phyloP scores from a whole-genome alignment of 2,329 filamentous ascomycete species.

The Hypoxylon sp. region DNA sequence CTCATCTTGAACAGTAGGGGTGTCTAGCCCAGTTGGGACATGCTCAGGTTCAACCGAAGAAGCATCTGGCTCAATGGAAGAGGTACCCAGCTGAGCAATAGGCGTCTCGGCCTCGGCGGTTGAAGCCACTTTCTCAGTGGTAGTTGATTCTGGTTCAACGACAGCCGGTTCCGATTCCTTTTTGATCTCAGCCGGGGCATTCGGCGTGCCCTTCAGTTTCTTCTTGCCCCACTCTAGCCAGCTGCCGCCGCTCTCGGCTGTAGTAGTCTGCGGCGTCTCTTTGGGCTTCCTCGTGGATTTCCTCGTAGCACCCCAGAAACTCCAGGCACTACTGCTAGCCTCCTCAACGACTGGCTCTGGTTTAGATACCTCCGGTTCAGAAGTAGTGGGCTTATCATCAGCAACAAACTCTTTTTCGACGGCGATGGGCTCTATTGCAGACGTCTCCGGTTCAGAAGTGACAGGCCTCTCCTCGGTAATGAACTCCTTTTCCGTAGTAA shows the following conservation, averaged over 20 bases:
- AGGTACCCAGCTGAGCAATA: background rate
- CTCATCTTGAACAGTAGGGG: background rate
- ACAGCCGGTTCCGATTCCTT: constrained; percentile 7
- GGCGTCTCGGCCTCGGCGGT: background rate
- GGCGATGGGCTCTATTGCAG: background rate
- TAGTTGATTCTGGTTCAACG: background rate
- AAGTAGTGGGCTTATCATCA: background rate
- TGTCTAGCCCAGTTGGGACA: background rate
- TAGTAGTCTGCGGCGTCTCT: constrained; percentile 22
- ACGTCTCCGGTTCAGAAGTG: background rate
- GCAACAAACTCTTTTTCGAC: background rate
- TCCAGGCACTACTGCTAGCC: constrained; percentile 56
- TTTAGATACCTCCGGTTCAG: background rate
- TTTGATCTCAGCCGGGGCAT: constrained; percentile 36
- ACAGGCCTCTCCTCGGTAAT: background rate
- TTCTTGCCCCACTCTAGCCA: constrained; percentile 46
- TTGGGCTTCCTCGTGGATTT: constrained; percentile 51
- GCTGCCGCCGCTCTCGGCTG: constrained; percentile 20
- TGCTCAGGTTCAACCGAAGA: background rate
- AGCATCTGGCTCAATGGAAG: background rate
- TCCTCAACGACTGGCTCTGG: constrained; percentile 45
- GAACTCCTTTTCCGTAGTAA: background rate
- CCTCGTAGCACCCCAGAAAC: constrained; percentile 63
- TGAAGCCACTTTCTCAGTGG: background rate
- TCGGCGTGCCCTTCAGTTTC: constrained; percentile 35